Evolutionary conservation across 2,329 filamentous ascomycete genomes (phyloP).

Genomic region (Ophiostoma piceae): DNA sequence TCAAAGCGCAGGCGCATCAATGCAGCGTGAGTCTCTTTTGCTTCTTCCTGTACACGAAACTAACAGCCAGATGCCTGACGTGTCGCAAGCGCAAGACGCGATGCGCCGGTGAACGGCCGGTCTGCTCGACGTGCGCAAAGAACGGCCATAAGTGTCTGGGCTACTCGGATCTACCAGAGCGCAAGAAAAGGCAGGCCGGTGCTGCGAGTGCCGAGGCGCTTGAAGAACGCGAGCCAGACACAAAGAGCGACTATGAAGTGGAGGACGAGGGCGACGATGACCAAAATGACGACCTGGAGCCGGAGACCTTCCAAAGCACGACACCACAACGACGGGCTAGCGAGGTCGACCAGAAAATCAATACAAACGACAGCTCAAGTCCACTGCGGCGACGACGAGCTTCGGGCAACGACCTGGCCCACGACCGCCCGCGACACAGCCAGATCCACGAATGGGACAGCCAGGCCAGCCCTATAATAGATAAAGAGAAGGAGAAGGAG

Average conservation of each 20-base stretch:
- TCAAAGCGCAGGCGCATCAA: conserved; percentile 74
- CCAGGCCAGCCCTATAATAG: too few relatives aligned
- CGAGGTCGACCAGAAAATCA: not conserved
- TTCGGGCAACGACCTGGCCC: not conserved
- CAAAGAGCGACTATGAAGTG: not conserved
- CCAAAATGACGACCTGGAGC: not conserved
- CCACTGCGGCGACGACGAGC: not conserved
- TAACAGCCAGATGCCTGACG: conserved; percentile 54
- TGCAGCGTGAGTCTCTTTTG: conserved; percentile 57
- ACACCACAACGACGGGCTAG: conserved; percentile 1
- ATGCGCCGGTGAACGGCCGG: conserved; percentile 67
- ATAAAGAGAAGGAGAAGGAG: too few relatives aligned
- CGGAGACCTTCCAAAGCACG: conserved; percentile 35
- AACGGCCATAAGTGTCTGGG: conserved; percentile 66
- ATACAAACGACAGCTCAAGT: not conserved
- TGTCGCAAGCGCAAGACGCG: conserved; percentile 72
- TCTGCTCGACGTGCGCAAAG: conserved; percentile 66
- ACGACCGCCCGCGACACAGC: not conserved
- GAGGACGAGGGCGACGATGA: conserved; percentile 27
- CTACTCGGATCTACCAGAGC: conserved; percentile 50
- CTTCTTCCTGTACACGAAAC: not conserved
- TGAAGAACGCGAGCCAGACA: not conserved
- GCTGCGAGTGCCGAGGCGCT: not conserved
- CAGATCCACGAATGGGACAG: not conserved
- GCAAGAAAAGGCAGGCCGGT: not conserved